phyloP scores from a whole-genome alignment of 495 filamentous ascomycete genomes.

The Penicillium roqueforti region DNA sequence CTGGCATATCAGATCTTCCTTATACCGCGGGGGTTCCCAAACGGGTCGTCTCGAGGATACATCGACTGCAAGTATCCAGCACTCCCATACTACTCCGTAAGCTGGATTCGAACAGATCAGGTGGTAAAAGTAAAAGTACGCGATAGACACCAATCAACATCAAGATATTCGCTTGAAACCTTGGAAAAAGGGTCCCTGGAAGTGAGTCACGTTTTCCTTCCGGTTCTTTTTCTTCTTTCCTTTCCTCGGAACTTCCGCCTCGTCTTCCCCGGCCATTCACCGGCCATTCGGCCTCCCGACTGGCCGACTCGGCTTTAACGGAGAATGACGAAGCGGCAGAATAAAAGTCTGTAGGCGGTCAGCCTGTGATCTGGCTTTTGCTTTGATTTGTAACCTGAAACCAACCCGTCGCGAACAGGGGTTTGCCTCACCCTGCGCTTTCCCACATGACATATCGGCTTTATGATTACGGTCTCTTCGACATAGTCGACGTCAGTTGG shows the following conservation, averaged over 20 bases:
- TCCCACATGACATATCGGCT: neutral
- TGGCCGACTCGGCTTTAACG: conserved; percentile 23
- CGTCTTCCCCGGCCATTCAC: conserved; percentile 11
- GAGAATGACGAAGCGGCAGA: neutral
- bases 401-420: neutral
- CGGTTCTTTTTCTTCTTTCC: conserved; percentile 27
- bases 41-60: neutral
- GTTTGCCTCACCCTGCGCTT: neutral
- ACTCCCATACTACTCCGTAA: neutral
- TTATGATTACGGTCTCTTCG: neutral
- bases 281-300: conserved; percentile 17
- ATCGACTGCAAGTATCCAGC: conserved; percentile 1
- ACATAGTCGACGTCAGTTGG: neutral
- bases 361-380: neutral
- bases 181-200: conserved; percentile 3
- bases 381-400: neutral
- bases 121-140: conserved; percentile 6
- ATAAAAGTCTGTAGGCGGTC: neutral
- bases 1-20: neutral
- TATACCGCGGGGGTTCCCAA: neutral
- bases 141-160: conserved; percentile 11
- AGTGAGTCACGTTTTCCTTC: conserved; percentile 21
- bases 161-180: neutral
- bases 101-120: conserved; percentile 12
- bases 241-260: conserved; percentile 10